phyloP scores from a whole-genome alignment of 2,329 filamentous ascomycete species.

The Alternaria ethzedia region DNA sequence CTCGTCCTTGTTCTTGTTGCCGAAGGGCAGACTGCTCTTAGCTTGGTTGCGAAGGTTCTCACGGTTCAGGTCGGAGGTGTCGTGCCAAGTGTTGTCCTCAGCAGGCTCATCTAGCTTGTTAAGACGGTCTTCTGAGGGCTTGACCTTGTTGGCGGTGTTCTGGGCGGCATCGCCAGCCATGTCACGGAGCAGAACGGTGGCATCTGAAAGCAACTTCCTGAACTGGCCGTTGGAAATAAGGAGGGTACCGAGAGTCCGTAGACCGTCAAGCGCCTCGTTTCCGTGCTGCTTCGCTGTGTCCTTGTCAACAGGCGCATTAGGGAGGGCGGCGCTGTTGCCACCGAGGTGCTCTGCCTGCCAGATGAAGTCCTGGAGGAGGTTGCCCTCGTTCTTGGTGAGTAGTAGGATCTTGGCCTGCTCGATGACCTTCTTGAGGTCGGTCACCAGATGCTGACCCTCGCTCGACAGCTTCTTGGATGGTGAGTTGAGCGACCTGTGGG shows the following conservation, averaged over 20 bases:
- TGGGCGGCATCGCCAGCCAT: constrained; percentile 89
- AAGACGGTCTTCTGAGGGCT: constrained; percentile 79
- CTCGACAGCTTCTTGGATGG: constrained; percentile 79
- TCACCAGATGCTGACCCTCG: constrained; percentile 80
- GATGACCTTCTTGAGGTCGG: constrained; percentile 79
- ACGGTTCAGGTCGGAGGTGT: constrained; percentile 77
- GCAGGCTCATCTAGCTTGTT: constrained; percentile 81
- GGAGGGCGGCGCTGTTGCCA: constrained; percentile 65
- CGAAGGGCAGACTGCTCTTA: constrained; percentile 63
- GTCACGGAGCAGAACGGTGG: constrained; percentile 79
- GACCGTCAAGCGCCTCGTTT: constrained; percentile 79
- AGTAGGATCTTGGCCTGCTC: constrained; percentile 83
- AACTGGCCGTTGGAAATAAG: constrained; percentile 97
- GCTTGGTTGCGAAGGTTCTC: constrained; percentile 72
- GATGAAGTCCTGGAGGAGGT: constrained; percentile 94
- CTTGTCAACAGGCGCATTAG: constrained; percentile 74
- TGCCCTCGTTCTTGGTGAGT: constrained; percentile 92
- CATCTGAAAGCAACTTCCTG: constrained; percentile 85
- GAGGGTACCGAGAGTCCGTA: constrained; percentile 86
- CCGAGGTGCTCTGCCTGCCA: constrained; percentile 86
- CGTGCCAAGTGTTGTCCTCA: constrained; percentile 92
- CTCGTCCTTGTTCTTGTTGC: constrained; percentile 62
- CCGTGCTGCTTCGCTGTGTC: constrained; percentile 81
- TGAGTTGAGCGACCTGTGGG: constrained; percentile 70
- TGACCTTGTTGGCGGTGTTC: constrained; percentile 76